A percentile compares a stretch with the other conserved stretches of the same genome.
Conservation (phyloP, 1,139 yeast genomes). For the Zygoascus meyerae region DNA sequence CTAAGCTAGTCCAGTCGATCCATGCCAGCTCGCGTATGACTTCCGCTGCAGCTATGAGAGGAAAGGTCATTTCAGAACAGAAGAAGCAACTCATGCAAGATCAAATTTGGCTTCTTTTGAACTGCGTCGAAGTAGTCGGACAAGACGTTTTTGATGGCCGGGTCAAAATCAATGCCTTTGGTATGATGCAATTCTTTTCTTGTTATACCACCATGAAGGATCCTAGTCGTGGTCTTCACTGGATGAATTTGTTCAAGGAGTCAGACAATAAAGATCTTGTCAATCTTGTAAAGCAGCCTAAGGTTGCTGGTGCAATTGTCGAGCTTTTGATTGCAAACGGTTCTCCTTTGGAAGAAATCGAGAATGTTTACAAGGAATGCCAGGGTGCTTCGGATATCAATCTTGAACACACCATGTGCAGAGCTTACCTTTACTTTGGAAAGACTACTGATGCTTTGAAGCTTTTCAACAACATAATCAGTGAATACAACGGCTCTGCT, state of each 20-base stretch:
- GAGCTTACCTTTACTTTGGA: slow-evolving; percentile 51
- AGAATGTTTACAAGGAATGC: slow-evolving; percentile 35
- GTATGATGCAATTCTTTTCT: slow-evolving; percentile 52
- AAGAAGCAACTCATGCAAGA: slow-evolving; percentile 15
- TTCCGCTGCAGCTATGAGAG: slow-evolving; percentile 15
- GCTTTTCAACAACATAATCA: slow-evolving; percentile 42
- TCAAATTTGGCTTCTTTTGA: slow-evolving; percentile 33
- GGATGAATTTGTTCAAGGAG: slow-evolving; percentile 37
- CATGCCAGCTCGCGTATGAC: slow-evolving; percentile 24
- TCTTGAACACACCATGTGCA: slow-evolving; percentile 53
- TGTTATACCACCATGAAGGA: slow-evolving; percentile 52
- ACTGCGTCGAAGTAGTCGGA: slow-evolving; percentile 25
- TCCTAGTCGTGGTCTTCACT: slow-evolving; percentile 47
- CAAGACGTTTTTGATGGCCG: slow-evolving; percentile 43
- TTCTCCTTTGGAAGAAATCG: slow-evolving; percentile 53
- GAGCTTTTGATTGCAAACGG: slow-evolving; percentile 64
- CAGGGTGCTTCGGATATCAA: slow-evolving; percentile 35
- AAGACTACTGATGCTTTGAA: slow-evolving; percentile 47
- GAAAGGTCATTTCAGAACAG: slow-evolving; percentile 18
- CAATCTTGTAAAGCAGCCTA: slow-evolving; percentile 37
- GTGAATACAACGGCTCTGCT: slow-evolving; percentile 26
- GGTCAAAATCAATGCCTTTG: slow-evolving; percentile 43
- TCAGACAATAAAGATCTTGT: slow-evolving; percentile 19
- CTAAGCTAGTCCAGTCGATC: slow-evolving; percentile 25
- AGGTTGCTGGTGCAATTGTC: slow-evolving; percentile 64